Evolutionary conservation across 371 early-diverging fungal species (phyloP).

Genomic region (Coemansia sp.): DNA sequence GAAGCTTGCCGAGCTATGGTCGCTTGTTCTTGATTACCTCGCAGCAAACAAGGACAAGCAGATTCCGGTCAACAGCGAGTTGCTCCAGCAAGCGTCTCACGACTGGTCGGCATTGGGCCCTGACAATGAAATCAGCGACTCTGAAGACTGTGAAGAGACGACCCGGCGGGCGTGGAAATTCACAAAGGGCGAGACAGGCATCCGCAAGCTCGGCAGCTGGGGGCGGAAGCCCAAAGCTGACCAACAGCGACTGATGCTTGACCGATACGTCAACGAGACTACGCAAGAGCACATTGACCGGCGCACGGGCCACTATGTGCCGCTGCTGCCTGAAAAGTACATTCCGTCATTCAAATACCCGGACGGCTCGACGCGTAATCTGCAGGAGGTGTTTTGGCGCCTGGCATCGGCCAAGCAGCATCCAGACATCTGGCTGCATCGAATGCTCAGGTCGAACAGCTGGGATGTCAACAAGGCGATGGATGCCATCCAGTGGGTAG

Average conservation of each 20-base stretch:
- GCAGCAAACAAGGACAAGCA: slow-evolving; percentile 14
- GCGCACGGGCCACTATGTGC: slow-evolving; percentile 12
- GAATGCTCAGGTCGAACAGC: slow-evolving; percentile 22
- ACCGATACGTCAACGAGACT: slow-evolving; percentile 39
- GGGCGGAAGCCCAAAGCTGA: slow-evolving; percentile 10
- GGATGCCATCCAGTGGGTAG: slow-evolving; percentile 11
- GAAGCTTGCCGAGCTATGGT: slow-evolving; percentile 34
- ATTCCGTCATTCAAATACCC: slow-evolving; percentile 37
- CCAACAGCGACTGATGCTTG: slow-evolving; percentile 16
- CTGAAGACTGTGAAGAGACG: slow-evolving; percentile 11
- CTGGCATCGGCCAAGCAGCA: slow-evolving; percentile 28
- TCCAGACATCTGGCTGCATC: slow-evolving; percentile 41
- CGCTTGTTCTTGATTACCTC: slow-evolving; percentile 20
- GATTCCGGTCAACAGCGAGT: slow-evolving; percentile 28
- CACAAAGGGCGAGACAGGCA: slow-evolving; percentile 29
- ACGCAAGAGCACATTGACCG: slow-evolving; percentile 38
- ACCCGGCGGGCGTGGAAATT: slow-evolving; percentile 36
- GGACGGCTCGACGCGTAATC: slow-evolving; percentile 16
- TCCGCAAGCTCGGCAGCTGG: slow-evolving; percentile 12
- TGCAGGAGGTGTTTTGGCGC: slow-evolving; percentile 34
- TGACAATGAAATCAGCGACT: slow-evolving; percentile 2
- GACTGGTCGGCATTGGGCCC: slow-evolving; percentile 26
- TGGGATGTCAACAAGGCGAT: slow-evolving; percentile 41
- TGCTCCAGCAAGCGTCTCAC: slow-evolving; percentile 8
- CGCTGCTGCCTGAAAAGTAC: slow-evolving; percentile 22